Evolutionary conservation across 768 basidiomycete species (phyloP).

Genomic region (Kwoniella europaea): DNA sequence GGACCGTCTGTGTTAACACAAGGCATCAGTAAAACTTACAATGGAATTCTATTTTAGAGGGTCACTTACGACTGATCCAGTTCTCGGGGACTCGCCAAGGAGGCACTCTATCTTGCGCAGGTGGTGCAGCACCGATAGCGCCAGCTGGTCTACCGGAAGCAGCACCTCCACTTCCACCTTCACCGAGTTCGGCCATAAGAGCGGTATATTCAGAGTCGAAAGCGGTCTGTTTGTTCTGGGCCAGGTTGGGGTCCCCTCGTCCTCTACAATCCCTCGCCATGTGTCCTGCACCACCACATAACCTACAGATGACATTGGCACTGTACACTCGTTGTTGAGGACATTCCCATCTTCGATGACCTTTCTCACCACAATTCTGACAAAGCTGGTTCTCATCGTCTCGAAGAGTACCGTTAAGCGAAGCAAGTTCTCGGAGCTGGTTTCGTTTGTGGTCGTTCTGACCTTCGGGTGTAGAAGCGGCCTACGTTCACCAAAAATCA

Average conservation of each 20-base stretch:
- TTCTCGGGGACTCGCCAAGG: constrained; percentile 59
- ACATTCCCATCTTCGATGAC: constrained; percentile 97
- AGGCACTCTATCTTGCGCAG: constrained; percentile 52
- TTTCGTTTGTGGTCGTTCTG: constrained; percentile 99
- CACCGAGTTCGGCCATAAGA: constrained; percentile 97
- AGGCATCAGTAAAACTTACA: background rate
- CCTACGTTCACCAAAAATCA: constrained; percentile 62
- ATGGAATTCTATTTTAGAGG: background rate
- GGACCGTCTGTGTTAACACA: constrained; percentile 2
- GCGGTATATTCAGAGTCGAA: constrained; percentile 98
- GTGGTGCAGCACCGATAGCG: constrained; percentile 39
- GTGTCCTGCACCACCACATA: constrained; percentile 97
- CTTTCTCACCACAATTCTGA: constrained; percentile 65
- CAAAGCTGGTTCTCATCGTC: constrained; percentile 99
- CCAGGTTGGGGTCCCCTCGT: constrained; percentile 79
- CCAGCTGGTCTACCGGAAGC: constrained; percentile 39
- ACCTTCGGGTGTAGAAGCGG: constrained; percentile 97
- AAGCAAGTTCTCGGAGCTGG: constrained; percentile 95
- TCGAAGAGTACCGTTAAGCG: constrained; percentile 95
- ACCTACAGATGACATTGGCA: constrained; percentile 97
- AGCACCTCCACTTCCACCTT: constrained; percentile 62
- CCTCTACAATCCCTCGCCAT: constrained; percentile 98
- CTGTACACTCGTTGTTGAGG: constrained; percentile 98
- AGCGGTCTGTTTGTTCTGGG: constrained; percentile 65
- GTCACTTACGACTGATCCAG: constrained; percentile 51